Conservation (phyloP, 2,329 filamentous ascomycete genomes). For the Aspergillus texensis region DNA sequence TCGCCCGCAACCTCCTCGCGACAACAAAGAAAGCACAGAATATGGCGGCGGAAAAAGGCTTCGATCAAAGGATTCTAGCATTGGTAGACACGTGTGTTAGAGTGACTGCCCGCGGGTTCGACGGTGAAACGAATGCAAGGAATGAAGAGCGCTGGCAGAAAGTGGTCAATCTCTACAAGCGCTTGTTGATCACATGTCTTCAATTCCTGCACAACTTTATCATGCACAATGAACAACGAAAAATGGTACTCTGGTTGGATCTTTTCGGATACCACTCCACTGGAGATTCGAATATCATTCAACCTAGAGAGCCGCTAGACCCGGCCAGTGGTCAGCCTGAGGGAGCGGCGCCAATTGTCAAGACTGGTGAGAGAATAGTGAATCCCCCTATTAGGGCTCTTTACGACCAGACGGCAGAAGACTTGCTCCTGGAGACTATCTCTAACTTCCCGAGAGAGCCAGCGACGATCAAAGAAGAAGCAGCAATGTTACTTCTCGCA, state of each 20-base stretch:
- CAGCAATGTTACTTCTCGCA: slow-evolving; percentile 49
- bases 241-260: slow-evolving; percentile 67
- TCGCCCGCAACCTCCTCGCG: slow-evolving; percentile 64
- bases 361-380: slow-evolving; percentile 45
- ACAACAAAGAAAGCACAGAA: slow-evolving; percentile 65
- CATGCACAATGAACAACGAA: slow-evolving; percentile 66
- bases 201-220: slow-evolving; percentile 69
- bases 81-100: slow-evolving; percentile 66
- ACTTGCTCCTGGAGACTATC: slow-evolving; percentile 46
- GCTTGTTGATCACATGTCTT: slow-evolving; percentile 65
- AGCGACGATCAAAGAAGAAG: slow-evolving; percentile 49
- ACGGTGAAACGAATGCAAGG: slow-evolving; percentile 63
- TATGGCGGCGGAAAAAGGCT: slow-evolving; percentile 60
- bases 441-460: slow-evolving; percentile 48
- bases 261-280: slow-evolving; percentile 62
- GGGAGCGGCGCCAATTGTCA: slow-evolving; percentile 46
- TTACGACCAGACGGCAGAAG: slow-evolving; percentile 48
- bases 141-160: slow-evolving; percentile 68
- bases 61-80: slow-evolving; percentile 64
- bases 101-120: slow-evolving; percentile 66
- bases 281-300: slow-evolving; percentile 49
- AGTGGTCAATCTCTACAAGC: slow-evolving; percentile 67
- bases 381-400: slow-evolving; percentile 45
- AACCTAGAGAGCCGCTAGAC: slow-evolving; percentile 46
- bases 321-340: slow-evolving; percentile 36